Conservation (phyloP, 805 yeast genomes). For the Kazachstania bromeliacearum region DNA sequence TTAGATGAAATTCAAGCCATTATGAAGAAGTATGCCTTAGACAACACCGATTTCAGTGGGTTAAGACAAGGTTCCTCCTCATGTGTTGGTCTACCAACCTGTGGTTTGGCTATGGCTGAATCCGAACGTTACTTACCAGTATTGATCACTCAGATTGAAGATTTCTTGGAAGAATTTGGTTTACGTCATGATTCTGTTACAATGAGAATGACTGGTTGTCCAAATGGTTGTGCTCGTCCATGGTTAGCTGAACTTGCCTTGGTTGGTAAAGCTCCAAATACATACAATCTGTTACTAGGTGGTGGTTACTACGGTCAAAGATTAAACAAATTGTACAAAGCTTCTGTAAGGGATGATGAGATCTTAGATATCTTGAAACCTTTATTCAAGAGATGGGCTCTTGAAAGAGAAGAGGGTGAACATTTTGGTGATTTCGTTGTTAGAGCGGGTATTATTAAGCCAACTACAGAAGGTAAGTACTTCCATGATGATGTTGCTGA, state of each 20-base stretch:
- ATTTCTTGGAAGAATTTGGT: slow-evolving; percentile 83
- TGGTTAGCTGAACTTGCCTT: slow-evolving; percentile 95
- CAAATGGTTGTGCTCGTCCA: slow-evolving; percentile 97
- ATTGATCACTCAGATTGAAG: slow-evolving; percentile 71
- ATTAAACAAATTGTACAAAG: slow-evolving; percentile 78
- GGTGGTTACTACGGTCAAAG: slow-evolving; percentile 94
- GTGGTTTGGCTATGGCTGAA: slow-evolving; percentile 99
- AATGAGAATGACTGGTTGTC: slow-evolving; percentile 98
- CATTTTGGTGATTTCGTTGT: slow-evolving; percentile 92
- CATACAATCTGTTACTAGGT: slow-evolving; percentile 88
- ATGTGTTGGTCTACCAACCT: slow-evolving; percentile 96
- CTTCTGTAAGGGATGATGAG: slow-evolving; percentile 85
- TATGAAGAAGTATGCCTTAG: slow-evolving; percentile 66
- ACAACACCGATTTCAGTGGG: slow-evolving; percentile 73
- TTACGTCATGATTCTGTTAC: slow-evolving; percentile 89
- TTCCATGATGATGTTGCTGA: slow-evolving; percentile 93
- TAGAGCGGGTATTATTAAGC: slow-evolving; percentile 78
- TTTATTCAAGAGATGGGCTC: slow-evolving; percentile 86
- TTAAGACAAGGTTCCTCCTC: slow-evolving; percentile 87
- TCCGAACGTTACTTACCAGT: slow-evolving; percentile 83
- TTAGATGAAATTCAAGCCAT: slow-evolving; percentile 51
- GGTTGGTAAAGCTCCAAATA: slow-evolving; percentile 90
- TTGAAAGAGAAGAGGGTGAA: slow-evolving; percentile 84
- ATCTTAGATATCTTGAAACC: slow-evolving; percentile 70
- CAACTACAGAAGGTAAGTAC: slow-evolving; percentile 81